Evolutionary conservation across 2,329 filamentous ascomycete genomes (phyloP), one percentile per base, ranked within the genome.

Genomic region (Diaporthe humulicola): DNA sequence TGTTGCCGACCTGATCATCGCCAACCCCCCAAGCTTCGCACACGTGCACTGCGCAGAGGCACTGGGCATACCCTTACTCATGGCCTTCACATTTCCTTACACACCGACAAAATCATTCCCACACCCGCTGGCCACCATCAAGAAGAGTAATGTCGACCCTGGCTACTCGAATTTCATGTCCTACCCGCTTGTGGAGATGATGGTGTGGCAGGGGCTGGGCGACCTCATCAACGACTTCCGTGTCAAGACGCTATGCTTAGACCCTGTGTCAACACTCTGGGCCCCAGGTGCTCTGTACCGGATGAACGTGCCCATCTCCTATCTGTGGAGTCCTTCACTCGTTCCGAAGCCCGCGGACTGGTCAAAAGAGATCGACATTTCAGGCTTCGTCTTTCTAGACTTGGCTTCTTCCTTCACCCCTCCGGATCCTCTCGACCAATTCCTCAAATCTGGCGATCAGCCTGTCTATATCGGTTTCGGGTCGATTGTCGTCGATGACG

Each of bases 31-130:
- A 0, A 93, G 90, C 76, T 95, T 96, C 82, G 93, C 93, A 0
- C 94, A 95, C 79, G 87, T 95, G 1, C 94, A 95, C 83, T 95
- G 94, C 77, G 94, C 94, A 0, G 94, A 97, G 82, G 91, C 93
- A 36, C 82, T 97, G 33, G 94, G 94, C 0, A 90, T 96, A 28
- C 94, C 94, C 0, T 82, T 96, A 3, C 93, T 96, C 80, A 85
- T 98, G 76, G 97, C 98, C 93, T 98, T 98, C 81, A 98, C 95
- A 75, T 93, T 96, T 74, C 94, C 94, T 0, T 96, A 94, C 79
- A 94, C 91, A 0, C 93, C 94, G 0, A 96, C 94, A 0, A 89
- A 92, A 73, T 88, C 90, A 0, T 96, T 96, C 77, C 93, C 94
- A 0, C 94, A 96, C 80, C 94, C 94, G 0, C 82, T 96, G 67